A percentile compares a stretch with the other conserved stretches of the same genome.
Evolutionary conservation across 2,329 filamentous ascomycete genomes (phyloP).

Genomic region (Fusarium papillatum): DNA sequence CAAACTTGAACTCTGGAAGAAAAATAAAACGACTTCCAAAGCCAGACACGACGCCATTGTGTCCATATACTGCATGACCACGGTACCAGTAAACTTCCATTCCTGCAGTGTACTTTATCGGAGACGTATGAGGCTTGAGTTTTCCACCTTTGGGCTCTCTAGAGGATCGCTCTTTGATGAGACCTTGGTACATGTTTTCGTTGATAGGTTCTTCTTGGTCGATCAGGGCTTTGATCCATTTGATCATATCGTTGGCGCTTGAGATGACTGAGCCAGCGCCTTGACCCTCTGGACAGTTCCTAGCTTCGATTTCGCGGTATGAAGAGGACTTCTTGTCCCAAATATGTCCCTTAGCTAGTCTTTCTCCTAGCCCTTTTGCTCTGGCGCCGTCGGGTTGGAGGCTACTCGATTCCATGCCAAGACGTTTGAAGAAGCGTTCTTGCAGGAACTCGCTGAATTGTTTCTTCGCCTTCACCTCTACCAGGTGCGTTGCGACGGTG

Average conservation of each 20-base stretch:
- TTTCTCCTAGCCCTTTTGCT: not conserved
- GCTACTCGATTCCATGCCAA: conserved; percentile 8
- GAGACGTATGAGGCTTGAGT: conserved; percentile 17
- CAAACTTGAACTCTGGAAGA: conserved; percentile 43
- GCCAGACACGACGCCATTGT: conserved; percentile 43
- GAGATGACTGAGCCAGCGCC: conserved; percentile 47
- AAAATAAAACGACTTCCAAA: conserved; percentile 44
- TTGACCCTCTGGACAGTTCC: conserved; percentile 43
- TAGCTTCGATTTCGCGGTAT: conserved; percentile 8
- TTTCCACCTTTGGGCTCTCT: conserved; percentile 21
- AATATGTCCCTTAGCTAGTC: conserved; percentile 11
- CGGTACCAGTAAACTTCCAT: conserved; percentile 41
- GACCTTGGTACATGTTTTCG: conserved; percentile 38
- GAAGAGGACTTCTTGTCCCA: conserved; percentile 13
- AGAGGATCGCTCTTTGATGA: conserved; percentile 35
- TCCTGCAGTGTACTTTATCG: conserved; percentile 36
- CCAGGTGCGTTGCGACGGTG: conserved; percentile 6
- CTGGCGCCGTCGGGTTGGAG: not conserved
- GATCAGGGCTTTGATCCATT: conserved; percentile 46
- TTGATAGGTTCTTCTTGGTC: conserved; percentile 39
- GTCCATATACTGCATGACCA: conserved; percentile 37
- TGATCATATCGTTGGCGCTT: conserved; percentile 46
- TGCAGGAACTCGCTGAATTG: not conserved
- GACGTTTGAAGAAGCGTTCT: not conserved
- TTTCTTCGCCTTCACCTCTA: not conserved